Conservation (phyloP, 2,329 filamentous ascomycete genomes). For the Decorospora gaudefroyi region DNA sequence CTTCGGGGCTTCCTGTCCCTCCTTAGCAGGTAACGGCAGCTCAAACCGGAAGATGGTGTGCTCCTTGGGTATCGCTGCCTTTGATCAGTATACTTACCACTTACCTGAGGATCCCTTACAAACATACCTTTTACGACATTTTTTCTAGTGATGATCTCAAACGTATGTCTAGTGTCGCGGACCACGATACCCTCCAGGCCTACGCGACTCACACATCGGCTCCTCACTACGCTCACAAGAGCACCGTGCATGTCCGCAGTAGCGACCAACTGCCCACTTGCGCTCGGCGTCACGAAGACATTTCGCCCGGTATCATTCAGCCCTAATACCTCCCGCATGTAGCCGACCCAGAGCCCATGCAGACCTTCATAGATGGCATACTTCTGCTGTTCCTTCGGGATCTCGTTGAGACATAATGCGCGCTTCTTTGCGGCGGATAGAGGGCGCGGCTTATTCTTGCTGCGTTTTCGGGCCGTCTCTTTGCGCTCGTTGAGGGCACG, state of each 20-base stretch:
- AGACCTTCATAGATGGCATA: slow-evolving; percentile 79
- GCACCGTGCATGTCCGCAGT: slow-evolving; percentile 93
- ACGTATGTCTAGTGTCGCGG: slow-evolving; percentile 81
- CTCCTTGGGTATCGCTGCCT: slow-evolving; percentile 77
- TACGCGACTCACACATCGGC: slow-evolving; percentile 78
- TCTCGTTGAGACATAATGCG: slow-evolving; percentile 70
- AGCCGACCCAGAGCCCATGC: slow-evolving; percentile 78
- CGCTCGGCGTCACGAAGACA: slow-evolving; percentile 59
- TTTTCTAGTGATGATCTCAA: slow-evolving; percentile 77
- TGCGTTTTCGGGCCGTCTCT: slow-evolving; percentile 28
- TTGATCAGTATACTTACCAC: slow-evolving; percentile 18
- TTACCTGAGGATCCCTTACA: slow-evolving; percentile 11
- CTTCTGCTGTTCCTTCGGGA: slow-evolving; percentile 69
- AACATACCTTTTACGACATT: slow-evolving; percentile 69
- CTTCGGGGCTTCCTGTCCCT: slow-evolving; percentile 37
- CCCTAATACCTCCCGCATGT: slow-evolving; percentile 80
- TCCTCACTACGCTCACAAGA: slow-evolving; percentile 77
- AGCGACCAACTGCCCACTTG: slow-evolving; percentile 72
- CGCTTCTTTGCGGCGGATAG: slow-evolving; percentile 81
- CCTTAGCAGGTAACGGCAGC: slow-evolving; percentile 57
- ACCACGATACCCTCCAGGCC: slow-evolving; percentile 86
- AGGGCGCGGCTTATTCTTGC: slow-evolving; percentile 63
- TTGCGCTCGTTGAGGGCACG: slow-evolving; percentile 59
- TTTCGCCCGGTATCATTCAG: slow-evolving; percentile 49
- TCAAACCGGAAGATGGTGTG: slow-evolving; percentile 81